Evolutionary conservation across 164 flowering plant species (phyloP).

Genomic region (Nelumbo lutea): DNA sequence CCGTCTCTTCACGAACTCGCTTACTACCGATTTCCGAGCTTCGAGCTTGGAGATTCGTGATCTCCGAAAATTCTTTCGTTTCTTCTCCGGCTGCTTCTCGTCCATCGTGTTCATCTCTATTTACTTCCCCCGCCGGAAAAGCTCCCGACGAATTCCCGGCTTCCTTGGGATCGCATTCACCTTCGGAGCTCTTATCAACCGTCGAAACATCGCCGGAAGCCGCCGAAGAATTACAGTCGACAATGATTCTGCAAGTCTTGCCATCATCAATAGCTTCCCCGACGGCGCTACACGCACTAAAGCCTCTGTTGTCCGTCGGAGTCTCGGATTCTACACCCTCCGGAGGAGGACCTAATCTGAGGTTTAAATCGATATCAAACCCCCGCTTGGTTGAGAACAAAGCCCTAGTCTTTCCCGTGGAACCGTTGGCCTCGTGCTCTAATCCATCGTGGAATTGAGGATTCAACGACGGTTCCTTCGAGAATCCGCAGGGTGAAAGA

Average conservation of each 20-base stretch:
- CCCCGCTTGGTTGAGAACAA: constrained; percentile 9
- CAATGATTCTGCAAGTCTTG: constrained; percentile 1
- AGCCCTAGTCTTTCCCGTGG: constrained; percentile 6
- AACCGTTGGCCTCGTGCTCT: background rate
- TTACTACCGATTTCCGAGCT: constrained; percentile 2
- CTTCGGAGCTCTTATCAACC: constrained; percentile 21
- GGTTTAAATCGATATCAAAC: constrained; percentile 33
- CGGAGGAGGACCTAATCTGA: constrained; percentile 19
- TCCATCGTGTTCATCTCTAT: constrained; percentile 7
- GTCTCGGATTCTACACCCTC: constrained; percentile 9
- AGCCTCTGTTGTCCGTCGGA: constrained; percentile 2
- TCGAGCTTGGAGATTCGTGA: constrained; percentile 11
- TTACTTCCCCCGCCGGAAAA: background rate
- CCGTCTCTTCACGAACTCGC: constrained; percentile 5
- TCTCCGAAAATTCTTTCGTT: constrained; percentile 21
- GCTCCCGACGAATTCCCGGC: constrained; percentile 6
- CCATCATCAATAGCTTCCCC: constrained; percentile 7
- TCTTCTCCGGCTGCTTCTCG: constrained; percentile 5
- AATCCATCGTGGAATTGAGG: background rate
- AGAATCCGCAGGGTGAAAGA: background rate
- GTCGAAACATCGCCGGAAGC: constrained; percentile 9
- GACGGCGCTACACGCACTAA: constrained; percentile 23
- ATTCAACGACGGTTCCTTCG: constrained; percentile 3
- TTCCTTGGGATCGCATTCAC: constrained; percentile 19
- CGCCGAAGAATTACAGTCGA: constrained; percentile 7